Conservation (phyloP, 1,284 basidiomycete species). For the Phlebopus sp. region DNA sequence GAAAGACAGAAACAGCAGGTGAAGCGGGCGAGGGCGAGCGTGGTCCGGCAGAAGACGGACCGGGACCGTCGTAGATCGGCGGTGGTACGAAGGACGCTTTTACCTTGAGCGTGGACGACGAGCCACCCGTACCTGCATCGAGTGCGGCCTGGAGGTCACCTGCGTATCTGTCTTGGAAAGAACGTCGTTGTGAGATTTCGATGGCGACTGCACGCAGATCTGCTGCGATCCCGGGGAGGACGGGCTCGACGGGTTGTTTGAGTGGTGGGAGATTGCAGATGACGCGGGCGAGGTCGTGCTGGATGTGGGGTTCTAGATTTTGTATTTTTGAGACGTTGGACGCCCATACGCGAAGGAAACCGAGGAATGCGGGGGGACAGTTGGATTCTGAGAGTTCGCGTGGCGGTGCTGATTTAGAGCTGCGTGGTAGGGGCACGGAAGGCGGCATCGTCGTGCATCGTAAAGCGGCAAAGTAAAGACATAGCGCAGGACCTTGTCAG, state of each 20-base stretch:
- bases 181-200: constrained; percentile 76
- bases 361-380: constrained; percentile 58
- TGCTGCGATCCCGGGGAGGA: constrained; percentile 61
- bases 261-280: constrained; percentile 63
- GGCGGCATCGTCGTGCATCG: constrained; percentile 57
- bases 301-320: constrained; percentile 53
- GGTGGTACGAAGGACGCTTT: constrained; percentile 72
- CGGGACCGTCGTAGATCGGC: constrained; percentile 55
- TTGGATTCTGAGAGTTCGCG: constrained; percentile 51
- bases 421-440: constrained; percentile 55
- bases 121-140: constrained; percentile 48
- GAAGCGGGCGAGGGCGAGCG: constrained; percentile 31
- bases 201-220: constrained; percentile 76
- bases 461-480: constrained; percentile 64
- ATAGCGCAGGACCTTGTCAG: constrained; percentile 55
- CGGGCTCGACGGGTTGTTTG: constrained; percentile 34
- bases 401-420: constrained; percentile 36
- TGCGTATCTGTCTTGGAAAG: constrained; percentile 76
- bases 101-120: constrained; percentile 30
- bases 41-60: constrained; percentile 22
- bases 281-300: constrained; percentile 77
- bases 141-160: constrained; percentile 72
- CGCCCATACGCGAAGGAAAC: constrained; percentile 73
- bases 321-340: constrained; percentile 65
- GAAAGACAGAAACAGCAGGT: constrained; percentile 25